Conservation (phyloP, 2,329 filamentous ascomycete genomes). For the Endocalyx cinctus region DNA sequence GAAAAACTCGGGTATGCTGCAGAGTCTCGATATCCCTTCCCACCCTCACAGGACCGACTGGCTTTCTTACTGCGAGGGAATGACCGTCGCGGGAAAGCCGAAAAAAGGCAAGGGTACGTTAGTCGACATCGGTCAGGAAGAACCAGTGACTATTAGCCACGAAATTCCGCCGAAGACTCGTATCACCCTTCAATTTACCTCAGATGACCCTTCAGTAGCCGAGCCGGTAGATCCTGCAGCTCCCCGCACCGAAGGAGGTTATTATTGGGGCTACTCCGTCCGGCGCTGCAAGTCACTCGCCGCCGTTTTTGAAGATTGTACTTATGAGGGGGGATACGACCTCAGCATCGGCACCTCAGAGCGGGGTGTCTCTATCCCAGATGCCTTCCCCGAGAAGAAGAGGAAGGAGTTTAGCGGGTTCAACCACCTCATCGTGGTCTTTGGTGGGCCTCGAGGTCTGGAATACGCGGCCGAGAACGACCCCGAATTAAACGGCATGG, state of each 20-base stretch:
- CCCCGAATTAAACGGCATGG: constrained; percentile 50
- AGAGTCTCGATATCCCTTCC: constrained; percentile 79
- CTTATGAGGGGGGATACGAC: constrained; percentile 75
- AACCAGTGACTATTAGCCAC: constrained; percentile 51
- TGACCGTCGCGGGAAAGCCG: constrained; percentile 50
- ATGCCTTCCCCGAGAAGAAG: constrained; percentile 40
- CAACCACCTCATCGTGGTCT: constrained; percentile 71
- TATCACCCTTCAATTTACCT: constrained; percentile 65
- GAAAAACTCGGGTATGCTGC: constrained; percentile 65
- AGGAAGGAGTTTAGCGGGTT: constrained; percentile 39
- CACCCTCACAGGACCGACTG: constrained; percentile 73
- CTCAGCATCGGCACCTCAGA: constrained; percentile 80
- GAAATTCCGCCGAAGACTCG: constrained; percentile 66
- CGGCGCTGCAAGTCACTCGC: constrained; percentile 64
- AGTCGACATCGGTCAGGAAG: constrained; percentile 54
- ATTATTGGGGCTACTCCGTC: constrained; percentile 81
- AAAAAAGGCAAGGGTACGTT: constrained; percentile 44
- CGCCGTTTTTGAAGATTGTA: constrained; percentile 70
- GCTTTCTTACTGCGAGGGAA: constrained; percentile 75
- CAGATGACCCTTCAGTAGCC: constrained; percentile 39
- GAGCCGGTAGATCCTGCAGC: constrained; percentile 62
- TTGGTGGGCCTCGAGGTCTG: constrained; percentile 75
- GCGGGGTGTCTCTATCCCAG: constrained; percentile 54
- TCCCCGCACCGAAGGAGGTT: constrained; percentile 71
- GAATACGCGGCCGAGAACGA: constrained; percentile 68